These are phyloP conservation scores for Yarrowia alimentaria DNA, from an alignment of 805 yeast species.

Conservation along the genomic window DNA sequence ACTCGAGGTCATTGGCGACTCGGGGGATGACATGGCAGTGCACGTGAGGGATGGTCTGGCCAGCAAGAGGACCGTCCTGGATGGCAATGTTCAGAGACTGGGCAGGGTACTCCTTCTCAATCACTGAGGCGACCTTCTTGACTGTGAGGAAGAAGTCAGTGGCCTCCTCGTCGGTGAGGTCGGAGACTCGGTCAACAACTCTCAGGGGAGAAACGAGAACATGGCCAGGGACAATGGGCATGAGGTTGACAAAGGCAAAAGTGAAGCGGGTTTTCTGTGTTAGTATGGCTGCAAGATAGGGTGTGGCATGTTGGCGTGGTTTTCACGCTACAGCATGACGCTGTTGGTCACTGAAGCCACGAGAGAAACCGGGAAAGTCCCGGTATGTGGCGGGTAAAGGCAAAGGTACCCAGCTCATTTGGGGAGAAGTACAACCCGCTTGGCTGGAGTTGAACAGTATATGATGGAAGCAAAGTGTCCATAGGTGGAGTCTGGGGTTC, in stretches of 20 bases:
- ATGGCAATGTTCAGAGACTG: slow-evolving; percentile 86
- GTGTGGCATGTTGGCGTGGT: no score
- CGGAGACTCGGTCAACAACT: slow-evolving; percentile 61
- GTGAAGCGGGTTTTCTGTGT: slow-evolving; percentile 57
- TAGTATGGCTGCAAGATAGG: no score
- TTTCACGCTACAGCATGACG: no score
- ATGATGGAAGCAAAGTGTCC: no score
- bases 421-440: no score
- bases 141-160: slow-evolving; percentile 75
- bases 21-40: slow-evolving; percentile 95
- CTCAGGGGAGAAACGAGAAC: slow-evolving; percentile 84
- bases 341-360: no score
- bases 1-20: slow-evolving; percentile 50
- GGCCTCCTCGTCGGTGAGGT: slow-evolving; percentile 65
- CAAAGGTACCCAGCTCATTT: no score
- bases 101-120: slow-evolving; percentile 66
- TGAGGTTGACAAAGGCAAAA: slow-evolving; percentile 84
- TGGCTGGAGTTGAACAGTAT: no score
- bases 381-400: no score
- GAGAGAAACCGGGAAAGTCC: no score
- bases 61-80: slow-evolving; percentile 95
- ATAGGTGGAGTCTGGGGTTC: no score
- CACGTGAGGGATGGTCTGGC: slow-evolving; percentile 93
- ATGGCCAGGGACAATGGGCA: slow-evolving; percentile 94
- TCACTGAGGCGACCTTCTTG: slow-evolving; percentile 66